Evolutionary conservation across 192 early-diverging fungal species (phyloP).

Genomic region (Glomus cerebriforme): DNA sequence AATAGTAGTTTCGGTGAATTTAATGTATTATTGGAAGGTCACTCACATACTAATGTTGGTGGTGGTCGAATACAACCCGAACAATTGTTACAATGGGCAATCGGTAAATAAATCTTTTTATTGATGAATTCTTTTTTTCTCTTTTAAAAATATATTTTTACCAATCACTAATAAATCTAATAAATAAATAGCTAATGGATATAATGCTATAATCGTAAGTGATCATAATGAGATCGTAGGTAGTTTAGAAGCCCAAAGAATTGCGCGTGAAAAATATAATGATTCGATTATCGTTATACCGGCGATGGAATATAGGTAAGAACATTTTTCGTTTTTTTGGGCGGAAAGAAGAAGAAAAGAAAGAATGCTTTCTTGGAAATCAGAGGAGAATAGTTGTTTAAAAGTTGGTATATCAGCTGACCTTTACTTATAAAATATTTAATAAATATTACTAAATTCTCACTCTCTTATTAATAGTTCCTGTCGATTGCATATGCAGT

Average conservation of each 20-base stretch:
- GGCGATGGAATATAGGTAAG: conserved; percentile 65
- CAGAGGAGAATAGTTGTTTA: too few relatives aligned
- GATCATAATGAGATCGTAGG: conserved; percentile 72
- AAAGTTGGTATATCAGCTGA: too few relatives aligned
- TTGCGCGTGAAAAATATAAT: conserved; percentile 55
- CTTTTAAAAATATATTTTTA: background rate
- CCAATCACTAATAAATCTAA: too few relatives aligned
- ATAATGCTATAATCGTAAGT: conserved; percentile 68
- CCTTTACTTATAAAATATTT: background rate
- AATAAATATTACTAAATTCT: background rate
- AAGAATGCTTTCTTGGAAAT: too few relatives aligned
- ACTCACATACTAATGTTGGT: conserved; percentile 63
- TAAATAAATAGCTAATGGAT: conserved; percentile 60
- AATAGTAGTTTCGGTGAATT: conserved; percentile 37
- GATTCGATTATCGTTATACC: conserved; percentile 63
- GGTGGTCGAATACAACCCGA: conserved; percentile 62
- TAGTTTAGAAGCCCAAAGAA: conserved; percentile 57
- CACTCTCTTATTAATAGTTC: conserved; percentile 38
- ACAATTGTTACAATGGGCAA: conserved; percentile 63
- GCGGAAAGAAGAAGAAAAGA: too few relatives aligned
- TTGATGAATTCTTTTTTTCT: background rate
- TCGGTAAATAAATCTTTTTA: conserved; percentile 42
- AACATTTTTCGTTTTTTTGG: too few relatives aligned
- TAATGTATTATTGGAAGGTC: conserved; percentile 59
- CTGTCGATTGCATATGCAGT: conserved; percentile 74